phyloP scores from a whole-genome alignment of 805 yeast genomes.

The Barnettozyma wickerhamii region DNA sequence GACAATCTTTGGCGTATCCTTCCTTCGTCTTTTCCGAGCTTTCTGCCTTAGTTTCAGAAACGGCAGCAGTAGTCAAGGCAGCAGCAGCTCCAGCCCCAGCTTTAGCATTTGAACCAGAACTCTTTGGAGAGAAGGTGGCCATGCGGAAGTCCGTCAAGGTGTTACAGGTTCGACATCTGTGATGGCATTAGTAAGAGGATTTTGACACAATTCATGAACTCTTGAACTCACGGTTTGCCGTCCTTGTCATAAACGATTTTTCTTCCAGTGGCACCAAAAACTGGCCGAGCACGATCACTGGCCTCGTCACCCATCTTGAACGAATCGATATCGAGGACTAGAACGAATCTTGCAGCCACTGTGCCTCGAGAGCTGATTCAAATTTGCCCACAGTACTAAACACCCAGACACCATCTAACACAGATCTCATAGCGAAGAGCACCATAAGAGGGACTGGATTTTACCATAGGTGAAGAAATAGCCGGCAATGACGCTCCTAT shows the following conservation, averaged over 20 bases:
- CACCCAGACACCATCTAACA: neutral
- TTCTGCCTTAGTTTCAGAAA: slow-evolving; percentile 5
- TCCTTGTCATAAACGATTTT: slow-evolving; percentile 76
- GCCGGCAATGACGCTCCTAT: slow-evolving; percentile 66
- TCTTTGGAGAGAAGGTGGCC: slow-evolving; percentile 34
- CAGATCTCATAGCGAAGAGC: too few species aligned
- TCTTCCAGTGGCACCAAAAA: slow-evolving; percentile 55
- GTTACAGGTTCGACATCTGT: slow-evolving; percentile 80
- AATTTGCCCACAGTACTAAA: neutral
- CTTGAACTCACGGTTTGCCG: slow-evolving; percentile 80
- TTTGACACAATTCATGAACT: neutral
- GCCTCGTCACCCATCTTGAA: slow-evolving; percentile 1
- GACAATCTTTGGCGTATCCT: slow-evolving; percentile 49
- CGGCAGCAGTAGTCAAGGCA: slow-evolving; percentile 15
- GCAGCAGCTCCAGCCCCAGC: slow-evolving; percentile 8
- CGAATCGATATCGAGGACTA: too few species aligned
- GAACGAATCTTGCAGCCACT: too few species aligned
- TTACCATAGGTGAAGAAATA: neutral
- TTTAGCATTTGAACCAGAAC: slow-evolving; percentile 12
- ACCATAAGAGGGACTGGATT: too few species aligned
- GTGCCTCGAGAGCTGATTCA: neutral
- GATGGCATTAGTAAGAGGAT: slow-evolving; percentile 3
- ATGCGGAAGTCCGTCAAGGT: slow-evolving; percentile 72
- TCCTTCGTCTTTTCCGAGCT: neutral
- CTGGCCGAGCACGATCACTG: slow-evolving; percentile 30